Evolutionary conservation across 1,139 yeast species (phyloP), one percentile per base, ranked within the genome.

Genomic region (Debaryomycetaceae sp.): DNA sequence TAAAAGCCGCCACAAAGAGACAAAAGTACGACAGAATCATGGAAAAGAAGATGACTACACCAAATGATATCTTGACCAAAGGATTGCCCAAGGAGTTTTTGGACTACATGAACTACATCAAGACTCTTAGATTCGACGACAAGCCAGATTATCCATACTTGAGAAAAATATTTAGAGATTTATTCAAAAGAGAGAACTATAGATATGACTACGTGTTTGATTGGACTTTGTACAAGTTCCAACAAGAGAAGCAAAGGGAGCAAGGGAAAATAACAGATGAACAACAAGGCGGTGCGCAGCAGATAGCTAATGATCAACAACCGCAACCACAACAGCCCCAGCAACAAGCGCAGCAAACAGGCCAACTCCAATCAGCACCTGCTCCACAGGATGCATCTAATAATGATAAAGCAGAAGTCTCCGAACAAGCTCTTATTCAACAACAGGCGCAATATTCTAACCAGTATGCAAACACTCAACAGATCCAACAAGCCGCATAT

Each of bases 21-120:
- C 98, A 92, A 64, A 92, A 92, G 67, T 92, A 92, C 65, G 97
- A 91, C 65, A 79, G 97, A 48, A 92, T 92, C 57, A 84, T 91
- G 88, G 98, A 92, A 62, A 88, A 88, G 75, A 92, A 92, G 65
- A 83, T 92, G 83, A 83, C 95, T 37, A 88, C 96, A 7, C 87
- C 96, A 22, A 81, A 92, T 37, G 96, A 91, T 58, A 79, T 84
- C 22, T 77, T 92, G 55, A 89, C 96, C 44, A 82, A 89, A 55
- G 98, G 98, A 5, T 78, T 92, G 53, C 98, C 98, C 22, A 73
- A 78, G 41, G 98, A 92, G 64, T 91, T 92, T 61, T 81, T 87
- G 53, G 87, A 87, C 55, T 91, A 89, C 62, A 77, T 92, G 75
- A 81, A 83, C 55, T 92, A 92, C 63, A 85, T 95, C 44, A 87